Evolutionary conservation across 2,329 filamentous ascomycete species (phyloP).

Genomic region (Neurospora sp.): DNA sequence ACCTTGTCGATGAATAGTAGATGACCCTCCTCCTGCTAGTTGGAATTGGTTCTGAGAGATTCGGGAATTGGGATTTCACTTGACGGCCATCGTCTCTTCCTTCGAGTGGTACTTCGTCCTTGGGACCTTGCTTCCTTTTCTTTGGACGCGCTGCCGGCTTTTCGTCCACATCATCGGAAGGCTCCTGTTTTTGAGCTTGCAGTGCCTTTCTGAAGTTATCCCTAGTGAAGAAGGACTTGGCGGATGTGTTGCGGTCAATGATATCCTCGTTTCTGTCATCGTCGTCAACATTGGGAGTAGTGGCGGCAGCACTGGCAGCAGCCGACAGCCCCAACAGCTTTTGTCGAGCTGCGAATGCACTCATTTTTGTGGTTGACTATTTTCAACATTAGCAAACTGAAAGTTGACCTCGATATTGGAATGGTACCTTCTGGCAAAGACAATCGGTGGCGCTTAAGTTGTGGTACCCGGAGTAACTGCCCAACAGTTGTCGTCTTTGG

Average conservation of each 20-base stretch:
- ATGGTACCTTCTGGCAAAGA: neutral
- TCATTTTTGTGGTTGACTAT: slow-evolving; percentile 19
- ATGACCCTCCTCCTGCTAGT: slow-evolving; percentile 5
- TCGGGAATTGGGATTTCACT: neutral
- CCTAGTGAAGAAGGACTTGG: neutral
- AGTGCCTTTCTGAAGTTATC: neutral
- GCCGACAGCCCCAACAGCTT: slow-evolving; percentile 21
- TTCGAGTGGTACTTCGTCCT: neutral
- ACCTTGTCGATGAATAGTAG: slow-evolving; percentile 37
- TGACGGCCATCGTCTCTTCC: neutral
- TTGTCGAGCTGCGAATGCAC: slow-evolving; percentile 35
- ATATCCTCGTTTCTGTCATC: neutral
- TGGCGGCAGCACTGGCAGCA: neutral
- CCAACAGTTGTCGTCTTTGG: neutral
- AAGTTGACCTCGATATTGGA: neutral
- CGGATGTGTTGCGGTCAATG: neutral
- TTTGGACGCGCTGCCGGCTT: neutral
- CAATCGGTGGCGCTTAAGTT: neutral
- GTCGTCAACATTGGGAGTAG: neutral
- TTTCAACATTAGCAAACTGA: neutral
- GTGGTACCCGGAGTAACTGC: neutral
- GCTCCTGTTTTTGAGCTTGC: neutral
- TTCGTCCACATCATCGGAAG: neutral
- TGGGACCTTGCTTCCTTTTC: neutral
- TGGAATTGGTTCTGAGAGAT: neutral